A percentile compares a stretch with the other conserved stretches of the same genome.
Conservation (phyloP, 75 land plant species). For the Sequoiadendron giganteum region DNA sequence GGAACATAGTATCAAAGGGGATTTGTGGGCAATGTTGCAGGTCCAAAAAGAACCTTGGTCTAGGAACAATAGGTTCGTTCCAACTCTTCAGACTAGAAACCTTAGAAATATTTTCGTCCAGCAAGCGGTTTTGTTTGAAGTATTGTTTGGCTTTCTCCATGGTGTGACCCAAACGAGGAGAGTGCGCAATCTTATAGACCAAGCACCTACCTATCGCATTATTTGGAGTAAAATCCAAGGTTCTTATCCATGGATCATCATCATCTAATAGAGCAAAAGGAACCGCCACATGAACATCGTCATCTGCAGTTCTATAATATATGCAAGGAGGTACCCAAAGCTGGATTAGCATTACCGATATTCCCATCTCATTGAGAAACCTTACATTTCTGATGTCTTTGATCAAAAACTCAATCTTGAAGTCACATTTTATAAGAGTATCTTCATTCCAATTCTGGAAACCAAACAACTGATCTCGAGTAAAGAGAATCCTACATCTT, state of each 20-base stretch:
- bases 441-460: slow-evolving; percentile 43
- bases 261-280: slow-evolving; percentile 70
- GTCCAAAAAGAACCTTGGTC: slow-evolving; percentile 37
- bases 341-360: slow-evolving; percentile 48
- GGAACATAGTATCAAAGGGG: slow-evolving; percentile 54
- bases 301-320: slow-evolving; percentile 80
- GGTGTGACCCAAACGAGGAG: slow-evolving; percentile 48
- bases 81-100: slow-evolving; percentile 3
- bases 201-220: slow-evolving; percentile 75
- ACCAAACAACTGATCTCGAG: slow-evolving; percentile 44
- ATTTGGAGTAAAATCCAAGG: slow-evolving; percentile 69
- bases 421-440: slow-evolving; percentile 67
- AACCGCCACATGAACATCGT: slow-evolving; percentile 53
- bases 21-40: slow-evolving; percentile 36
- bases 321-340: slow-evolving; percentile 62
- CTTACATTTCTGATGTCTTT: slow-evolving; percentile 55
- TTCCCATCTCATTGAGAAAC: slow-evolving; percentile 27
- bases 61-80: slow-evolving; percentile 35
- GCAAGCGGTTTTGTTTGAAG: slow-evolving; percentile 30
- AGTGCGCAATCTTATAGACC: slow-evolving; percentile 43
- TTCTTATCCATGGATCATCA: slow-evolving; percentile 93
- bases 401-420: slow-evolving; percentile 64
- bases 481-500: slow-evolving; percentile 46
- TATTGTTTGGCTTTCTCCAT: slow-evolving; percentile 45
- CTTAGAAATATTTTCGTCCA: neutral